Conservation (phyloP, 2,329 filamentous ascomycete genomes). For the Claviceps maximensis region DNA sequence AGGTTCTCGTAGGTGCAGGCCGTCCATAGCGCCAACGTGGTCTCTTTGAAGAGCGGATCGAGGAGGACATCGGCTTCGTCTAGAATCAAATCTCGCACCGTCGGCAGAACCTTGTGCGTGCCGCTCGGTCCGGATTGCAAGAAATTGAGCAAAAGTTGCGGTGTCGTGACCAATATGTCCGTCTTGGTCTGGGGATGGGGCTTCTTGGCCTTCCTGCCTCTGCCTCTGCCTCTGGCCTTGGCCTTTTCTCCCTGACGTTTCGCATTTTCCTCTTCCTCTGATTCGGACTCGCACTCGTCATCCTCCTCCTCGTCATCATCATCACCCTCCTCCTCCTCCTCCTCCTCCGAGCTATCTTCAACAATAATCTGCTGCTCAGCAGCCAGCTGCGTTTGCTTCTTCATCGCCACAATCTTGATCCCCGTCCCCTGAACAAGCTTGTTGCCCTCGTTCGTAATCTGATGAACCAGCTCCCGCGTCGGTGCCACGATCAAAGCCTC, state of each 20-base stretch:
- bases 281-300: constrained; percentile 15
- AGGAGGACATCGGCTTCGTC: constrained; percentile 94
- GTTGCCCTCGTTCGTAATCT: constrained; percentile 74
- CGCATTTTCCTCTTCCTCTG: constrained; percentile 23
- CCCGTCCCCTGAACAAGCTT: constrained; percentile 68
- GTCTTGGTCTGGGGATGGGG: constrained; percentile 16
- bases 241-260: constrained; percentile 21
- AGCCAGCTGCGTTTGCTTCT: constrained; percentile 65
- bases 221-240: constrained; percentile 14
- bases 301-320: neutral
- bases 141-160: constrained; percentile 59
- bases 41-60: constrained; percentile 78
- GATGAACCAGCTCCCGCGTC: constrained; percentile 64
- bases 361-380: constrained; percentile 27
- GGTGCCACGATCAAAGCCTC: constrained; percentile 62
- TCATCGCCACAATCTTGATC: constrained; percentile 68
- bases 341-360: constrained; percentile 26
- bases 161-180: constrained; percentile 29
- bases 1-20: constrained; percentile 60
- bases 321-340: neutral
- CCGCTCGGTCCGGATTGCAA: constrained; percentile 36
- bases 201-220: constrained; percentile 14
- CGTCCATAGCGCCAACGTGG: constrained; percentile 75
- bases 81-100: constrained; percentile 62
- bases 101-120: constrained; percentile 41